Conservation (phyloP, 2,329 filamentous ascomycete species). For the Fusarium ramigenum region DNA sequence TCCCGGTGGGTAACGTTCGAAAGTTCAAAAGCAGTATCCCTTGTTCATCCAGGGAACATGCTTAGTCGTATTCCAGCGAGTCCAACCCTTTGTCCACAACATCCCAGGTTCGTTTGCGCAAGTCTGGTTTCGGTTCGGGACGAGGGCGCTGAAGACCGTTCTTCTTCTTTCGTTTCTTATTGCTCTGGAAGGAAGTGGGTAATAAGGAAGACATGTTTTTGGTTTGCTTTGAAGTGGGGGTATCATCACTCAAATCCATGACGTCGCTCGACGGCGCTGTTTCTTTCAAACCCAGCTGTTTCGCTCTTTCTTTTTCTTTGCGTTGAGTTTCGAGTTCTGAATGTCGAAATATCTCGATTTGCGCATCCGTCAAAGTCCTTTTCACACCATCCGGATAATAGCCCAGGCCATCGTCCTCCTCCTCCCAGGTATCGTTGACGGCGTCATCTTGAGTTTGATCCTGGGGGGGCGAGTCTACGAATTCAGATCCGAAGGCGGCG, state of each 20-base stretch:
- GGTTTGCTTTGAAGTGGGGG: conserved; percentile 13
- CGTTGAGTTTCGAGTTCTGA: conserved; percentile 82
- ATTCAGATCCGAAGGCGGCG: conserved; percentile 57
- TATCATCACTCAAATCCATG: conserved; percentile 17
- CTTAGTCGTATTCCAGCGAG: conserved; percentile 66
- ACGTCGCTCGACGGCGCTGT: conserved; percentile 24
- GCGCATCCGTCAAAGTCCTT: conserved; percentile 88
- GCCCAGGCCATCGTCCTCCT: conserved; percentile 76
- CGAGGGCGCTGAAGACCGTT: conserved; percentile 52
- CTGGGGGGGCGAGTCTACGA: conserved; percentile 50
- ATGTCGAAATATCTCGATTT: conserved; percentile 90
- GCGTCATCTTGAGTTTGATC: conserved; percentile 44
- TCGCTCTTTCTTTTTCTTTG: conserved; percentile 62
- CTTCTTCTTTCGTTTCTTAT: conserved; percentile 47
- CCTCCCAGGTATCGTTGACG: conserved; percentile 52
- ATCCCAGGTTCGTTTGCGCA: conserved; percentile 75
- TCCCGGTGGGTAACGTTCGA: neutral
- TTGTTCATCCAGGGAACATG: neutral
- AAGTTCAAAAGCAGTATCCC: neutral
- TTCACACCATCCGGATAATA: conserved; percentile 89
- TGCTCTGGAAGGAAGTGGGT: conserved; percentile 23
- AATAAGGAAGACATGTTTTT: conserved; percentile 1
- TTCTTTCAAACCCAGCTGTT: conserved; percentile 29
- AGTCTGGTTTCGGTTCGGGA: conserved; percentile 64
- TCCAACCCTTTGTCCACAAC: conserved; percentile 69